Evolutionary conservation across 2,329 filamentous ascomycete genomes (phyloP).

Genomic region (Phyllosticta citriasiana): DNA sequence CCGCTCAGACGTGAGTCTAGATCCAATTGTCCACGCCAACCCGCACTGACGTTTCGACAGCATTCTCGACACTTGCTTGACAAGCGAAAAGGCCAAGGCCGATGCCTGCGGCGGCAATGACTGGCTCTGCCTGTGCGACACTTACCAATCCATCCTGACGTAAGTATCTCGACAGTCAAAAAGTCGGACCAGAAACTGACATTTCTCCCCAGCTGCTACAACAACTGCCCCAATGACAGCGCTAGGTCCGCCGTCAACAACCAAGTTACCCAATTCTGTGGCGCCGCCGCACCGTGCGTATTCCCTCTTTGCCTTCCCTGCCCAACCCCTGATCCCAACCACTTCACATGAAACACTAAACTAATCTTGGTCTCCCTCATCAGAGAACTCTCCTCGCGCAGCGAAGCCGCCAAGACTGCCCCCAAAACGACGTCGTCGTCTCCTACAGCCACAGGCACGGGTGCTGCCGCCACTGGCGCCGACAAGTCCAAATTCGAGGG

Average conservation of each 20-base stretch:
- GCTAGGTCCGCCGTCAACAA: conserved; percentile 23
- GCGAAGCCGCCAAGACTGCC: conserved; percentile 6
- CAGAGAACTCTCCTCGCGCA: not conserved
- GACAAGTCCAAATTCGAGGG: conserved; percentile 3
- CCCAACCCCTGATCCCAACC: conserved; percentile 11
- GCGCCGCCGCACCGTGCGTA: conserved; percentile 32
- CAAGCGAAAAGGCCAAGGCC: conserved; percentile 32
- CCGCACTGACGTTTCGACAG: conserved; percentile 20
- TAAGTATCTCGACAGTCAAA: conserved; percentile 18
- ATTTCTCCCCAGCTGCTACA: conserved; percentile 43
- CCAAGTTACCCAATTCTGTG: conserved; percentile 29
- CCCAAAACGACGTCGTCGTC: conserved; percentile 10
- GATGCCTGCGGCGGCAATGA: conserved; percentile 37
- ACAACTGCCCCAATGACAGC: conserved; percentile 49
- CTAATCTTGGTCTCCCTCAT: conserved; percentile 4
- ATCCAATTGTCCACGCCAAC: not conserved
- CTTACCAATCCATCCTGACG: conserved; percentile 44
- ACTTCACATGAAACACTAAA: conserved; percentile 4
- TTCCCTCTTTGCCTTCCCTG: not conserved
- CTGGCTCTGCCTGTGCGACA: conserved; percentile 49
- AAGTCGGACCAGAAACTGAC: not conserved
- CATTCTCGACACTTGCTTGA: conserved; percentile 42
- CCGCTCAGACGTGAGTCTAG: conserved; percentile 28
- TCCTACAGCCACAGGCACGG: not conserved
- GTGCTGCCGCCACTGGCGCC: conserved; percentile 11